A percentile compares a stretch with the other conserved stretches of the same genome.
Evolutionary conservation across 257 asterid genomes (phyloP).

Genomic region (Anisodus tanguticus): DNA sequence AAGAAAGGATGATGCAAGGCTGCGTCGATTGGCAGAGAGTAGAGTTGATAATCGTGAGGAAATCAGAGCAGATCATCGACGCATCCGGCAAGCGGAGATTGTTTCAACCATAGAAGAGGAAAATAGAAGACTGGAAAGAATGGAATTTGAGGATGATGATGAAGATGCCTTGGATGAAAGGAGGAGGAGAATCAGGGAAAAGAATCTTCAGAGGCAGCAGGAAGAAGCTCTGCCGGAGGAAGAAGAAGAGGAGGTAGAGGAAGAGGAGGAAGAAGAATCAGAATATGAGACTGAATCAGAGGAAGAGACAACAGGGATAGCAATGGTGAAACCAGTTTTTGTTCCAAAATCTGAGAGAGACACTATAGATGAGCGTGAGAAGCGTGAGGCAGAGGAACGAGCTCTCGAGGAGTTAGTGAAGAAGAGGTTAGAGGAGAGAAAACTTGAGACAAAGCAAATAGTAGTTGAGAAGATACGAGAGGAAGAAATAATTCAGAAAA

Average conservation of each 20-base stretch:
- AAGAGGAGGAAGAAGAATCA: constrained; percentile 66
- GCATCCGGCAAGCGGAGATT: constrained; percentile 94
- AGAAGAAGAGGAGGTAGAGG: constrained; percentile 71
- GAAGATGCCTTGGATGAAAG: constrained; percentile 82
- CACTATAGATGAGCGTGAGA: constrained; percentile 87
- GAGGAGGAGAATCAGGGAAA: constrained; percentile 78
- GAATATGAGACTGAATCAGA: constrained; percentile 95
- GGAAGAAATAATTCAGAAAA: constrained; percentile 80
- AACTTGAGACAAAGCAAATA: constrained; percentile 71
- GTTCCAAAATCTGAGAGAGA: constrained; percentile 83
- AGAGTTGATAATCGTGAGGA: constrained; percentile 82
- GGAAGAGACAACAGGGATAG: constrained; percentile 66
- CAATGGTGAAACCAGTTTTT: constrained; percentile 85
- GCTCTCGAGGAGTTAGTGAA: constrained; percentile 74
- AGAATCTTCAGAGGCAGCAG: constrained; percentile 66
- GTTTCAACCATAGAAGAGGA: constrained; percentile 89
- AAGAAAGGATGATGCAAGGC: constrained; percentile 78
- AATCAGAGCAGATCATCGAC: constrained; percentile 84
- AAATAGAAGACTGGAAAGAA: constrained; percentile 59
- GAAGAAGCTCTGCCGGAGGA: constrained; percentile 82
- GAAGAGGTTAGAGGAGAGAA: constrained; percentile 81
- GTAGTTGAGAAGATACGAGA: constrained; percentile 87
- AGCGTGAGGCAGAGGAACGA: constrained; percentile 84
- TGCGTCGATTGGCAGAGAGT: constrained; percentile 86
- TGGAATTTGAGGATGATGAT: constrained; percentile 76